Conservation (phyloP, 1,284 basidiomycete genomes). For the Sporisorium iseilematis-ciliati region DNA sequence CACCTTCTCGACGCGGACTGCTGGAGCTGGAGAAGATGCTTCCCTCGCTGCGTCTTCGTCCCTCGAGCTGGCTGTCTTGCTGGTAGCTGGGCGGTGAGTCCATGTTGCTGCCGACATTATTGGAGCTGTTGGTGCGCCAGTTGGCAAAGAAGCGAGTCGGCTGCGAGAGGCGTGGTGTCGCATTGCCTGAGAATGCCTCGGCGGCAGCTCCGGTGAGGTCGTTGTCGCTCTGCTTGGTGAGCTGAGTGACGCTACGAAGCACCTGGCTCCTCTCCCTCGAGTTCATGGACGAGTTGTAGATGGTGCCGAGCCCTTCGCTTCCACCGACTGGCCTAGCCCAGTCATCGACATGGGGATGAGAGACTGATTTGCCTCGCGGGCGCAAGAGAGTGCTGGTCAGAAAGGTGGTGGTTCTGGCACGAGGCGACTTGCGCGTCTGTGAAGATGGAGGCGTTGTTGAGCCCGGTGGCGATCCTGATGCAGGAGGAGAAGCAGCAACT, state of each 20-base stretch:
- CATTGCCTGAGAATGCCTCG: constrained; percentile 37
- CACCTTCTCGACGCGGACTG: constrained; percentile 6
- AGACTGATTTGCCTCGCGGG: constrained; percentile 24
- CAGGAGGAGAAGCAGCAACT: not conserved
- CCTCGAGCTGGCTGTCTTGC: constrained; percentile 10
- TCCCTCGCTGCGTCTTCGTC: constrained; percentile 35
- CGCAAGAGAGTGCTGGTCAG: constrained; percentile 30
- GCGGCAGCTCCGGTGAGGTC: constrained; percentile 35
- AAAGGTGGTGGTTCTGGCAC: constrained; percentile 23
- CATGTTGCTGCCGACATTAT: not conserved
- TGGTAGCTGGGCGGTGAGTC: constrained; percentile 38
- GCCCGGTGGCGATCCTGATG: not conserved
- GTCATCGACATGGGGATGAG: constrained; percentile 15
- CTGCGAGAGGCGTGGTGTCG: constrained; percentile 7
- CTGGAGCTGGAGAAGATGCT: constrained; percentile 24
- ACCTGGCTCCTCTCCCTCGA: constrained; percentile 41
- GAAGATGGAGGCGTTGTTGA: constrained; percentile 9
- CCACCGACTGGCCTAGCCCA: constrained; percentile 47
- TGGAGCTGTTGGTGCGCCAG: constrained; percentile 19
- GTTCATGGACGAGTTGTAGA: constrained; percentile 38
- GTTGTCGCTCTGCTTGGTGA: constrained; percentile 37
- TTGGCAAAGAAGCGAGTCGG: constrained; percentile 21
- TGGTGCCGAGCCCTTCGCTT: constrained; percentile 45
- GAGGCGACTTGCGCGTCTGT: constrained; percentile 25
- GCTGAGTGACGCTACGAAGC: constrained; percentile 40